These are phyloP conservation scores for Backusella australiensis DNA, from an alignment of 192 early-diverging fungal species.

Conservation along the genomic window DNA sequence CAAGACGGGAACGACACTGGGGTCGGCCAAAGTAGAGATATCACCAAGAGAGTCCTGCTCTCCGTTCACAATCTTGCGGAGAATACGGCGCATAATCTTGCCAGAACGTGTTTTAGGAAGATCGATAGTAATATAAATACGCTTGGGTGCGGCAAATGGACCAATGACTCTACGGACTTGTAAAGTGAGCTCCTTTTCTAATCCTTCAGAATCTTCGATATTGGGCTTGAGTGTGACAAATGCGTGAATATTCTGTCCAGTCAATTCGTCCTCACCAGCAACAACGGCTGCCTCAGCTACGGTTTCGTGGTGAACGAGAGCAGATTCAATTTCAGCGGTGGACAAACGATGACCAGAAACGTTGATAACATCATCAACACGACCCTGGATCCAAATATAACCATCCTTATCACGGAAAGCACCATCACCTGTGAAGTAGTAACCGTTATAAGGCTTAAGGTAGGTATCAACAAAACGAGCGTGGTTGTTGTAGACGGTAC, in stretches of 20 bases:
- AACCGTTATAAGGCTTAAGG: conserved; percentile 81
- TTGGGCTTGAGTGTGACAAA: conserved; percentile 78
- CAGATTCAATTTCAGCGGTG: conserved; percentile 92
- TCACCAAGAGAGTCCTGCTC: conserved; percentile 87
- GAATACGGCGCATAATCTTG: conserved; percentile 93
- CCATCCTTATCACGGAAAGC: conserved; percentile 88
- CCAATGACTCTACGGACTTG: conserved; percentile 88
- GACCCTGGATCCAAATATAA: conserved; percentile 94
- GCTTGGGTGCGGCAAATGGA: conserved; percentile 89
- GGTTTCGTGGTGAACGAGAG: conserved; percentile 72
- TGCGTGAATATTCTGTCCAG: conserved; percentile 85
- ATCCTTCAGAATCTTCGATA: conserved; percentile 41
- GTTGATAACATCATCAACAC: conserved; percentile 89
- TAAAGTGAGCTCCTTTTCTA: conserved; percentile 59
- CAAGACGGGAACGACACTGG: conserved; percentile 31
- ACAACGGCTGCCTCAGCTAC: conserved; percentile 93
- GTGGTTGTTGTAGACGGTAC: conserved; percentile 90
- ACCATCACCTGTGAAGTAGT: conserved; percentile 97
- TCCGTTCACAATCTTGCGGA: conserved; percentile 87
- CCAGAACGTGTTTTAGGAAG: conserved; percentile 95
- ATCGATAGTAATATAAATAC: conserved; percentile 79
- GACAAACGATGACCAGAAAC: conserved; percentile 91
- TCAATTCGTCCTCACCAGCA: conserved; percentile 81
- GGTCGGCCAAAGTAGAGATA: conserved; percentile 84
- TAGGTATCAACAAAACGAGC: conserved; percentile 91